These are phyloP conservation scores for Fomitopsis pinicola DNA, from an alignment of 1,284 basidiomycete genomes.

Conservation along the genomic window DNA sequence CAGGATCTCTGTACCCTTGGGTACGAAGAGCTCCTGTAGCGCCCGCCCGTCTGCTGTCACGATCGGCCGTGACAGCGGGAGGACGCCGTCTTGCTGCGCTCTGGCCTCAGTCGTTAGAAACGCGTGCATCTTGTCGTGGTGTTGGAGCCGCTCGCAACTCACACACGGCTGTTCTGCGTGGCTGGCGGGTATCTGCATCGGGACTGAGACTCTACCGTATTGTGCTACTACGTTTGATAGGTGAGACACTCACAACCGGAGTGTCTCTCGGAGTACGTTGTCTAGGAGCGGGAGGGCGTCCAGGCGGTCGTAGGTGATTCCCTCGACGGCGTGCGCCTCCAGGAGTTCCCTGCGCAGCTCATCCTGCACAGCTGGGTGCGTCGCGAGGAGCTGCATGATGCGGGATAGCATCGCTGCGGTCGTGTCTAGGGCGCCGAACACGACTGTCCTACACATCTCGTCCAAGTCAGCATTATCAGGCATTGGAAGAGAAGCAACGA, in stretches of 20 bases:
- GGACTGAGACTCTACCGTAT: too few species aligned
- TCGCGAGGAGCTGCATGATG: constrained; percentile 1
- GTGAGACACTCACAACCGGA: constrained; percentile 15
- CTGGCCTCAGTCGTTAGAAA: neutral
- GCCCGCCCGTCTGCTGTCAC: constrained; percentile 8
- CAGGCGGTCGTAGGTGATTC: constrained; percentile 23
- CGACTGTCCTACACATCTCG: constrained; percentile 2
- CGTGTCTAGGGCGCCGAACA: constrained; percentile 15
- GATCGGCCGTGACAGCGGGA: constrained; percentile 10
- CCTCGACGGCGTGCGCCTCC: neutral
- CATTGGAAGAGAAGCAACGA: too few species aligned
- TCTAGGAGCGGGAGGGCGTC: constrained; percentile 26
- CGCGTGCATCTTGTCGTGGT: constrained; percentile 3
- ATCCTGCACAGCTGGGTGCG: constrained; percentile 4
- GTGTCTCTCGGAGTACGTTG: constrained; percentile 25
- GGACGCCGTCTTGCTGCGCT: constrained; percentile 3
- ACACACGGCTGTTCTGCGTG: neutral
- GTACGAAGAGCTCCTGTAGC: constrained; percentile 10
- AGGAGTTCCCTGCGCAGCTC: constrained; percentile 4
- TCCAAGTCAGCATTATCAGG: neutral
- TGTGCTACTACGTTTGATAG: too few species aligned
- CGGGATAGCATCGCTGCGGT: constrained; percentile 4
- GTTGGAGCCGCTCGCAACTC: neutral
- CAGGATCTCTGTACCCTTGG: constrained; percentile 7
- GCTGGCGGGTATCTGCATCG: neutral